Evolutionary conservation across 371 early-diverging fungal species (phyloP), one percentile per base, ranked within the genome.

Genomic region (Apophysomyces elegans): DNA sequence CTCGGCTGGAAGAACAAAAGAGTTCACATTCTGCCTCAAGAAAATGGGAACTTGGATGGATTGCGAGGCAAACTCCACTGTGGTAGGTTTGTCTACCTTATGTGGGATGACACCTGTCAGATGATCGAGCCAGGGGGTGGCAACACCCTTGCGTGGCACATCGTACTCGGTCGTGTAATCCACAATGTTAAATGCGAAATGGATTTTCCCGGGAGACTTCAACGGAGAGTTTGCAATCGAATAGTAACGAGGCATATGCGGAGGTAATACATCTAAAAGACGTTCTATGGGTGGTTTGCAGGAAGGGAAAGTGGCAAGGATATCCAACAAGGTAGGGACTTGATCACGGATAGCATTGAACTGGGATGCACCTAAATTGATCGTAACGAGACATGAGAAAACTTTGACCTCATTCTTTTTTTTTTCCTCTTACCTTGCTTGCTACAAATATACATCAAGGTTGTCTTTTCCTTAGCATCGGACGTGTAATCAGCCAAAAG

Each of bases 181-280:
- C 16, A 95, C 90, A n/a, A 95, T 86, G 69, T 95, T 93, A 77
- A 96, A 96, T 1, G 93, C 95, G 71, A 96, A 85, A 4, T 84
- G 76, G 65, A 93, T 80, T 41, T 75, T 74, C 38, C 70, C 73
- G 1, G 79, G 72, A 54, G 79, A 81, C 35, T 71, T 76, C 58
- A 86, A 63, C 1, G 90, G 89, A 0, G 92, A 87, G 64, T 80
- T 89, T 57, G 92, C 84, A 32, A 96, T 85, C 0, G 96, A 96
- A 75, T 96, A 98, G 63, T 88, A 91, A 37, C 98, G 90, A 11
- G 96, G 95, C 68, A 84, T 87, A 61, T 94, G 84, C 1, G 90
- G 89, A 21, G 95, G 90, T 18, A 94, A 66, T 5, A 86, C 73
- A 66, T 94, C 94, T 16, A 96, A 71, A n/a, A 95, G 74, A n/a